Evolutionary conservation across 2,329 filamentous ascomycete genomes (phyloP), one percentile per base, ranked within the genome.

Genomic region (Penicillium sp.): DNA sequence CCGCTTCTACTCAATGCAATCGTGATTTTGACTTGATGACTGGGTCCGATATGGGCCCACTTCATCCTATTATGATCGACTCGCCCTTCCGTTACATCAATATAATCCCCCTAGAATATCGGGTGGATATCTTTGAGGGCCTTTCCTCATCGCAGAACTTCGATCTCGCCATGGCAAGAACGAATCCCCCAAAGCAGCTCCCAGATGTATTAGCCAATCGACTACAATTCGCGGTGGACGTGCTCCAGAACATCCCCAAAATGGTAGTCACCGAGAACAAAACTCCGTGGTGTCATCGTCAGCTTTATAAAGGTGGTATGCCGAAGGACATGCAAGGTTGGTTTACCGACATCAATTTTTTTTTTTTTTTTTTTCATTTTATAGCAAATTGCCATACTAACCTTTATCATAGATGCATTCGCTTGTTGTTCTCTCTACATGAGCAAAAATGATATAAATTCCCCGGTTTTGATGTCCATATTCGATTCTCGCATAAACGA

Each of bases 371-470:
- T n/a, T 38, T 17, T 15, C 12, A 35, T 35, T 35, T 35, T 17
- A 35, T 17, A 35, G 6, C 13, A 17, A 17, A 35, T 35, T 35
- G 33, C 33, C 6, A 17, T 35, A 17, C 13, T 35, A 35, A 35
- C 15, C 15, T 12, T 35, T 35, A 58, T 10, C 3, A 6, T 48
- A 83, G 83, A 85, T 61, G 82, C 80, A 0, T 73, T 81, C 58
- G 77, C 82, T 4, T 78, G 79, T 27, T 85, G 83, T 64, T 81
- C 82, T 1, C 69, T 86, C 0, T 83, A 83, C 62, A 71, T 80
- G 43, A 73, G 79, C 10, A 83, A 79, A 60, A 85, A 80, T 47
- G 60, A 74, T 0, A 63, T 67, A 19, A 86, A 86, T 61, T 68
- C 76, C 0, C 72, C 75, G 10, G 68, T 82, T 25, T 78, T 86